Evolutionary conservation across 768 basidiomycete species (phyloP), one percentile per base, ranked within the genome.

Genomic region (Suillus cothurnatus): DNA sequence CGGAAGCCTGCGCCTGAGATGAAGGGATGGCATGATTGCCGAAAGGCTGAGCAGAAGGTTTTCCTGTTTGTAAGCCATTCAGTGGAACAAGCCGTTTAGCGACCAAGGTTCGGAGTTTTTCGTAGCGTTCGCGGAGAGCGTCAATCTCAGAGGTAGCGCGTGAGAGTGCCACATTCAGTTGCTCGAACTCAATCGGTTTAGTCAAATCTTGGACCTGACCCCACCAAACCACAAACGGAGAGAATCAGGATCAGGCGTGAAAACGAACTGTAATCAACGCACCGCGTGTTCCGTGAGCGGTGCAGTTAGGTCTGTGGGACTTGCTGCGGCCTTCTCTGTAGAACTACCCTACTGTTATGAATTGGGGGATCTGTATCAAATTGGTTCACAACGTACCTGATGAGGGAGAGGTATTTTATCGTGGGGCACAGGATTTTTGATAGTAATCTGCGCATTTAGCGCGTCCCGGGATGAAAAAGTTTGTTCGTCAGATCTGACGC

Each of bases 111-210:
- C 63, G 67, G 4, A 76, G 73, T n/a, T 65, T 62, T 11, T 74
- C 74, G 55, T 76, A 76, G 63, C 66, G 65, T 32, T 58, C 67
- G 17, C 71, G 74, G 28, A 76, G 74, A 9, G 68, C 49, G 34
- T 43, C 52, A 15, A 77, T 72, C 61, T 76, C 76, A 21, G 69
- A 68, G 1, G 68, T 69, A 1, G 73, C 73, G 53, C 47, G 62
- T 15, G 64, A 65, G 34, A 76, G 69, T 1, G 71, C 75, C 17
- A 61, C 39, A 15, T 74, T 73, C 64, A 76, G 12, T 6, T 76
- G 65, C 14, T 73, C 68, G 12, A 77, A 68, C 5, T 70, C 72
- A 53, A 77, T 67, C 0, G 67, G 70, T 9, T 36, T 62, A 7
- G 34, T 57, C 28, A 67, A 38, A 39, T 39, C 38, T 19, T 28